Base-by-base conservation (phyloP, 805 yeast genomes). In the Candida koratica region DNA sequence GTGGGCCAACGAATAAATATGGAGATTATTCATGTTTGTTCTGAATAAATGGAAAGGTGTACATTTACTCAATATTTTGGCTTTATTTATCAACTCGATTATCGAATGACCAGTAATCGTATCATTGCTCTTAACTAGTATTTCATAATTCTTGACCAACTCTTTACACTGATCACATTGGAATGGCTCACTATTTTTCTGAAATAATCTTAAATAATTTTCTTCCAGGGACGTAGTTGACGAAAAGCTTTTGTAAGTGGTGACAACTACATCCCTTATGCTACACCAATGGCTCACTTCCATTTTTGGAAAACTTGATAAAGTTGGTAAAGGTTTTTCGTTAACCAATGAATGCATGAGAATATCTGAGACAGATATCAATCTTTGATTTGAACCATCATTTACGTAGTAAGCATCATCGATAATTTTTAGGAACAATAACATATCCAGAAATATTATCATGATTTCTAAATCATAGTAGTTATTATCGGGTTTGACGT, bases 261-360 rank as follows among this genome's bases (percentile, higher is more conserved):
- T 65, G 4, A 77, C 75, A 14, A 70, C 56, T 2, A 82, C 64
- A 20, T 77, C 73, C 22, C 71, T 69, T 6, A 88, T 75, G 9
- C 69, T 66, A 17, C 81, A 71, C 84, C 93, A 86, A 3, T 73
- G 69, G 9, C 64, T 67, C 5, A 89, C 96, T 42, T 62, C 65
- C 66, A 90, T 67, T 17, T 66, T 64, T 0, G 97, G 96, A 12
- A 88, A 60, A 18, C 41, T 45, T 0, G 58, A 48, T 25, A 73
- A 67, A 3, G 51, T 45, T 39, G 73, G 60, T 27, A 90, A 67
- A 0, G 95, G 93, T 16, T 80, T 81, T 49, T 86, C 94, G 53
- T 90, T 90, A 19, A 84, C 77, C 52, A 90, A 67, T 0, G 96
- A 86, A 51, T 89, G 95, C 95, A 89, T 86, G 41, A 90, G 61